Conservation (phyloP, 805 yeast species). For the Kodamaea fukazawae region DNA sequence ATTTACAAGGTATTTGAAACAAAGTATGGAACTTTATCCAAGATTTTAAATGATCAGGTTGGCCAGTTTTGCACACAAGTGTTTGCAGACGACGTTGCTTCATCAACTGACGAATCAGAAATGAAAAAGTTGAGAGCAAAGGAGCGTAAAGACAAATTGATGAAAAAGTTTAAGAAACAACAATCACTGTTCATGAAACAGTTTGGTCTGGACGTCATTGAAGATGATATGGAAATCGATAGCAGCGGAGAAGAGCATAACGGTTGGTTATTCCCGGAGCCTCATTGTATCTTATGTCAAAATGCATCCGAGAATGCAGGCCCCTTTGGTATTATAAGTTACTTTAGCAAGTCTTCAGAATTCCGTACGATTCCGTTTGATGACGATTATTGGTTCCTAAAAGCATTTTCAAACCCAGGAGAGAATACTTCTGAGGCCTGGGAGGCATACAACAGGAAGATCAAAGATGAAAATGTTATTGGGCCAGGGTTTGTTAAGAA, state of each 20-base stretch:
- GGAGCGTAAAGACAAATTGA: slow-evolving; percentile 62
- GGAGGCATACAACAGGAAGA: slow-evolving; percentile 33
- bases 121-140: slow-evolving; percentile 66
- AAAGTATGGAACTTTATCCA: slow-evolving; percentile 21
- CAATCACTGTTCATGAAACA: slow-evolving; percentile 68
- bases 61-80: slow-evolving; percentile 23
- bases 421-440: slow-evolving; percentile 31
- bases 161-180: slow-evolving; percentile 78
- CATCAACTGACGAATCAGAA: slow-evolving; percentile 30
- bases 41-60: slow-evolving; percentile 19
- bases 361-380: slow-evolving; percentile 64
- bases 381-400: slow-evolving; percentile 61
- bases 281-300: slow-evolving; percentile 78
- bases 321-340: slow-evolving; percentile 72
- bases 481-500: slow-evolving; percentile 71
- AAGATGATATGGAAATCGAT: slow-evolving; percentile 40
- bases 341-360: slow-evolving; percentile 55
- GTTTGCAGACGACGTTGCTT: slow-evolving; percentile 16
- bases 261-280: slow-evolving; percentile 68
- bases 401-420: slow-evolving; percentile 52
- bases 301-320: slow-evolving; percentile 65
- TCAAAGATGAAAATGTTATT: slow-evolving; percentile 42
- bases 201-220: slow-evolving; percentile 2
- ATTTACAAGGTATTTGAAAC: slow-evolving; percentile 41
- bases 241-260: slow-evolving; percentile 24